A percentile compares a stretch with the other conserved stretches of the same genome.
Evolutionary conservation across 2,329 filamentous ascomycete species (phyloP).

Genomic region (Xylariaceae sp.): DNA sequence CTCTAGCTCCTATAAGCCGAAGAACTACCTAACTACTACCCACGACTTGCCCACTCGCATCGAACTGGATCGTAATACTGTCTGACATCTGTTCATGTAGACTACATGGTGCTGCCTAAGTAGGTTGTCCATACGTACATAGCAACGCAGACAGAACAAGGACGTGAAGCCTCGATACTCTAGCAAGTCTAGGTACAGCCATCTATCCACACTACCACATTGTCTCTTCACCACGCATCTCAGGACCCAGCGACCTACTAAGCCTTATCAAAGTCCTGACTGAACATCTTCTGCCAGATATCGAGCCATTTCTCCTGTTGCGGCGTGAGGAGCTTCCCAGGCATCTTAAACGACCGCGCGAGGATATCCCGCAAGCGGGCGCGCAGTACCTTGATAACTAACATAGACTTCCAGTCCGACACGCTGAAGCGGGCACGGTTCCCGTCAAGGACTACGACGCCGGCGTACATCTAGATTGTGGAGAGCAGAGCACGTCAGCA

Average conservation of each 20-base stretch:
- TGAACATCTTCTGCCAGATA: constrained; percentile 68
- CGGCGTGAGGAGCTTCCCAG: constrained; percentile 57
- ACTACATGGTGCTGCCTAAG: not conserved
- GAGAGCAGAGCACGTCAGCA: constrained; percentile 9
- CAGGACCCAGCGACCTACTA: not conserved
- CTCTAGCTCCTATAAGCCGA: too few species aligned
- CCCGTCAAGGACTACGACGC: constrained; percentile 80
- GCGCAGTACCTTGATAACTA: constrained; percentile 80
- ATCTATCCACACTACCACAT: not conserved
- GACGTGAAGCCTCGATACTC: not conserved
- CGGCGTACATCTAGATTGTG: constrained; percentile 66
- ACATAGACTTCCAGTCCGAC: constrained; percentile 83
- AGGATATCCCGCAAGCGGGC: constrained; percentile 71
- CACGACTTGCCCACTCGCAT: not conserved
- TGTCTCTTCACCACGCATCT: not conserved
- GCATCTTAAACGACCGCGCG: constrained; percentile 63
- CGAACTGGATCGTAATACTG: not conserved
- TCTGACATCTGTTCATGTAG: not conserved
- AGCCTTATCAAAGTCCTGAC: constrained; percentile 39
- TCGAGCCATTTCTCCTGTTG: constrained; percentile 72
- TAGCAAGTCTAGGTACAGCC: not conserved
- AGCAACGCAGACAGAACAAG: not conserved
- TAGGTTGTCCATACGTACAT: too few species aligned
- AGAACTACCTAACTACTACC: not conserved
- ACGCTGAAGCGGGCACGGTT: constrained; percentile 81